These are phyloP conservation scores for Simmondsia chinensis DNA, from an alignment of 148 eudicot species.

Conservation along the genomic window DNA sequence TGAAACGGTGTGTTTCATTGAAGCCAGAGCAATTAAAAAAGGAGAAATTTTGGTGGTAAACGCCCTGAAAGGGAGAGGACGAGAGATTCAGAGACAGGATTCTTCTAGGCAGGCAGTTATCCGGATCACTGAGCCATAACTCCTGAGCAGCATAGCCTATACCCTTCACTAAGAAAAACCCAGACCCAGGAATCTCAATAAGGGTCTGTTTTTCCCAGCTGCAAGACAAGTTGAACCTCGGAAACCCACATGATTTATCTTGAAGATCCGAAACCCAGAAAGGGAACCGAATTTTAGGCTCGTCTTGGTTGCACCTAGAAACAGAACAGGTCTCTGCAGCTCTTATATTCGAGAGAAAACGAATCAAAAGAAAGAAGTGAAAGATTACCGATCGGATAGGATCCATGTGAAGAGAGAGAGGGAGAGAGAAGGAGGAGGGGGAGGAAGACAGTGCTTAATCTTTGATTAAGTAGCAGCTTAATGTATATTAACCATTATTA, in stretches of 20 bases:
- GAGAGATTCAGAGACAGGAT: conserved; percentile 31
- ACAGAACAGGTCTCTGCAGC: conserved; percentile 16
- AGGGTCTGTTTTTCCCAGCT: conserved; percentile 21
- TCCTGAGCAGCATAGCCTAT: conserved; percentile 46
- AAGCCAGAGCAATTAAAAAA: conserved; percentile 42
- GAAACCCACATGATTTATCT: conserved; percentile 27
- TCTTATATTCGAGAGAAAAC: conserved; percentile 3
- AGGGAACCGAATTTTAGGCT: conserved; percentile 36
- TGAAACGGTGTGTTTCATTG: neutral
- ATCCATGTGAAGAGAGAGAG: neutral
- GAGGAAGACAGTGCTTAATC: too few relatives aligned
- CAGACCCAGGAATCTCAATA: conserved; percentile 32
- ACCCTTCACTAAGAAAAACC: conserved; percentile 22
- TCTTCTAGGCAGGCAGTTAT: conserved; percentile 34
- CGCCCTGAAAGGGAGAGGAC: conserved; percentile 28
- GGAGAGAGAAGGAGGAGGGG: neutral
- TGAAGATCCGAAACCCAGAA: conserved; percentile 22
- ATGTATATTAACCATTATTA: too few relatives aligned
- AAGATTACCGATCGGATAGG: too few relatives aligned
- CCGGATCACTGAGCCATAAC: conserved; percentile 41
- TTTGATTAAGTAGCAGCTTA: too few relatives aligned
- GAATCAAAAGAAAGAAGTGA: too few relatives aligned
- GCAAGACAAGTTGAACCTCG: conserved; percentile 36
- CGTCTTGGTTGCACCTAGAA: conserved; percentile 18
- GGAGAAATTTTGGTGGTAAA: conserved; percentile 23